Percentiles rank a stretch among this genome's conserved stretches.
phyloP scores from a whole-genome alignment of 768 basidiomycete species.

The Tricholoma bakamatsutake region DNA sequence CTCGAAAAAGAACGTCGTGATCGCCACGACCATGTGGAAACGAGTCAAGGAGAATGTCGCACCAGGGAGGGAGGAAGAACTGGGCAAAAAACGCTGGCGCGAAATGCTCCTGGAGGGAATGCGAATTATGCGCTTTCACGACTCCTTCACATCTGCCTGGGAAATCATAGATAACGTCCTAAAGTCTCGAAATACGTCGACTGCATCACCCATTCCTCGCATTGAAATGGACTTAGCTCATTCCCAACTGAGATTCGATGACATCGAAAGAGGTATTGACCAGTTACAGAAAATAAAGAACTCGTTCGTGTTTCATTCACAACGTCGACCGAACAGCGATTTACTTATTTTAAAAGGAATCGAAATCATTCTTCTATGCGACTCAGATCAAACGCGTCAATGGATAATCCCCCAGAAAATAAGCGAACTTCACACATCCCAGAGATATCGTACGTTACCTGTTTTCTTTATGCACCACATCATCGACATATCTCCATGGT shows the following conservation, averaged over 20 bases:
- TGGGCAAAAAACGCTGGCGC: neutral
- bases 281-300: neutral
- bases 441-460: neutral
- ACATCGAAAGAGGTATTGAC: neutral
- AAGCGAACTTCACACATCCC: neutral
- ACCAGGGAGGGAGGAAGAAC: neutral
- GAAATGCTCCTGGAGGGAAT: neutral
- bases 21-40: conserved; percentile 3
- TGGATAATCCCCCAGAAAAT: neutral
- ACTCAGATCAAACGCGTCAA: neutral
- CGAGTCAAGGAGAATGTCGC: neutral
- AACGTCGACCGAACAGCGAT: neutral
- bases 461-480: neutral
- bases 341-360: neutral
- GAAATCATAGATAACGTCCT: conserved; percentile 1
- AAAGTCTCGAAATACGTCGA: neutral
- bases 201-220: neutral
- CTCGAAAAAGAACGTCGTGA: neutral
- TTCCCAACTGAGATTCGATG: neutral
- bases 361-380: neutral
- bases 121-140: conserved; percentile 2
- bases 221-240: neutral
- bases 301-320: neutral
- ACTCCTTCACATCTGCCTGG: conserved; percentile 1
- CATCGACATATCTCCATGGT: neutral